Base-by-base conservation (phyloP, 2,329 filamentous ascomycete species). In the Proliferodiscus dingleyae region DNA sequence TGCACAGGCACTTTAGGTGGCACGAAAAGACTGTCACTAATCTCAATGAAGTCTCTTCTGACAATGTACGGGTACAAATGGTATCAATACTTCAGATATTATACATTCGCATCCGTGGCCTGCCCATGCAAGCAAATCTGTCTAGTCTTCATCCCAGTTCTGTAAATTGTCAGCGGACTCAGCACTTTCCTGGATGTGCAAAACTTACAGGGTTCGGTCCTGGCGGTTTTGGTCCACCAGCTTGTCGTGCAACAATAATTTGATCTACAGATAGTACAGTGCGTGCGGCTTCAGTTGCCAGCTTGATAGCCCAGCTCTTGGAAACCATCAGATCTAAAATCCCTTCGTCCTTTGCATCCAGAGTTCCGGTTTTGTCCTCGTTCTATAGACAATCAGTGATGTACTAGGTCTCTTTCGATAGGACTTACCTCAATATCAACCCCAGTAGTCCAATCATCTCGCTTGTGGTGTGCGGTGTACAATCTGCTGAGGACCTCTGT, bases 231-330 rank as follows among this genome's bases (percentile, higher is more conserved):
- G 94, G 93, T 29, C 93, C 93, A 64, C 93, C 93, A 38, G 94
- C 93, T 72, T 97, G 93, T 71, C 91, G 83, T 53, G 94, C 90
- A 47, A 98, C 93, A 65, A 98, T 98, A 64, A 98, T 98, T 72
- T 98, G 94, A 69, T 98, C 93, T 30, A 98, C 93, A 38, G 89
- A 95, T 54, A 98, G 74, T 23, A 98, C 86, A 38, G 93, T 98
- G 61, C 93, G 80, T 43, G 89, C 91, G 32, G 93, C 85, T 70
- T 98, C 93, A 19, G 91, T 96, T 29, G 93, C 94, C 54, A 98
- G 77, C 72, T 93, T 93, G 68, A 98, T 95, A 37, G 93, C 93
- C 91, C 90, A 97, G 64, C 83, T 84, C 78, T 98, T 98, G 55
- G 86, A 83, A 50, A 90, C 81, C 71, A 97, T 78, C 34, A 98